A percentile compares a stretch with the other conserved stretches of the same genome.
Conservation (phyloP, 768 basidiomycete genomes). For the Phlebiopsis flavidoalba region DNA sequence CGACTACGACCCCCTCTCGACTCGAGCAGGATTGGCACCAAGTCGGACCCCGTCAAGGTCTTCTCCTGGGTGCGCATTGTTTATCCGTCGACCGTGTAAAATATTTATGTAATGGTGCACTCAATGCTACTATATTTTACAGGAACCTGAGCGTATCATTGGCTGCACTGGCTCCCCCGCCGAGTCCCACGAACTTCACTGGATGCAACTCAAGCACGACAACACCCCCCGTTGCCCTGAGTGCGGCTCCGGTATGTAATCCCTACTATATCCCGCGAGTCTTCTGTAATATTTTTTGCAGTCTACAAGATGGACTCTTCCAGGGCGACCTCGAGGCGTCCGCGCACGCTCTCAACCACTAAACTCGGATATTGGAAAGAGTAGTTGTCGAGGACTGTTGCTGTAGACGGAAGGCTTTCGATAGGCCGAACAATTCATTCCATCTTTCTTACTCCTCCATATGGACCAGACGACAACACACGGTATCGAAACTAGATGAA, state of each 20-base stretch:
- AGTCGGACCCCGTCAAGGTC: slow-evolving; percentile 82
- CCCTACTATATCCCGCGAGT: neutral
- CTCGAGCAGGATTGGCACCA: slow-evolving; percentile 81
- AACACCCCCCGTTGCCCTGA: slow-evolving; percentile 81
- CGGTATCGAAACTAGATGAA: neutral
- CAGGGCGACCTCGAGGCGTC: slow-evolving; percentile 48
- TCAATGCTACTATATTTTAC: neutral
- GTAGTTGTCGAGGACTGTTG: neutral
- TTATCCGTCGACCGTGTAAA: neutral
- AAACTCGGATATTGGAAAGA: neutral
- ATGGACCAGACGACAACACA: neutral
- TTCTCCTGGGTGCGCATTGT: slow-evolving; percentile 69
- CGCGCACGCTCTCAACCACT: slow-evolving; percentile 33
- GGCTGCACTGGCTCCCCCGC: slow-evolving; percentile 95
- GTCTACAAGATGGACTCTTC: slow-evolving; percentile 73
- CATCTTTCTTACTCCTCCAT: neutral
- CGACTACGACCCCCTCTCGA: slow-evolving; percentile 77
- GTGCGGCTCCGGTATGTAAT: slow-evolving; percentile 83
- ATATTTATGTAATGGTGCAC: neutral
- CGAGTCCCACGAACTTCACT: slow-evolving; percentile 91
- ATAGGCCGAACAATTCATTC: slow-evolving; percentile 2
- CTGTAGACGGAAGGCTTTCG: slow-evolving; percentile 1
- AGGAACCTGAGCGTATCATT: slow-evolving; percentile 81
- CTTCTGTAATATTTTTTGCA: slow-evolving; percentile 23
- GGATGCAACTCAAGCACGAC: slow-evolving; percentile 67